Conservation (phyloP, 1,139 yeast genomes). For the Kluyveromyces sp. region DNA sequence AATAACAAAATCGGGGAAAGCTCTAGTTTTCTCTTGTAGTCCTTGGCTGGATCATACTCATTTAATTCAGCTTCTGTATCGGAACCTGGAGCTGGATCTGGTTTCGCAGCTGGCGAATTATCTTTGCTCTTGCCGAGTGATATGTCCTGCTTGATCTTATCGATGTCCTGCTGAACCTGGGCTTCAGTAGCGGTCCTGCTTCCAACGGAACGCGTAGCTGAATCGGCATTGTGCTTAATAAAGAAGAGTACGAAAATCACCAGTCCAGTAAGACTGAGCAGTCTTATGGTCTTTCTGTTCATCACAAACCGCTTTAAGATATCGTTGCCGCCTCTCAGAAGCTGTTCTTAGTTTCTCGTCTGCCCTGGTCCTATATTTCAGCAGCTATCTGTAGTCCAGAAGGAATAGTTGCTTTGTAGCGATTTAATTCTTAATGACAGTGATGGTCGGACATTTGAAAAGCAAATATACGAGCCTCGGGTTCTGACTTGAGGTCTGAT, state of each 20-base stretch:
- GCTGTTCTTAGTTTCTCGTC: too few relatives aligned
- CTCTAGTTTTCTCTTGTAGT: conserved; percentile 49
- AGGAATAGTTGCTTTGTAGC: too few relatives aligned
- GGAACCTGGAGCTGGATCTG: not conserved
- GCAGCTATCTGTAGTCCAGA: too few relatives aligned
- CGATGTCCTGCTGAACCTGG: conserved; percentile 15
- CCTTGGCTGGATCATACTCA: conserved; percentile 54
- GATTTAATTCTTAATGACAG: too few relatives aligned
- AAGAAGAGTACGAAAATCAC: conserved; percentile 23
- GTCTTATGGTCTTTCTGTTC: conserved; percentile 26
- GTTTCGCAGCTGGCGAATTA: too few relatives aligned
- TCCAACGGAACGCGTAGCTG: conserved; percentile 8
- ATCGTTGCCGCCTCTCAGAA: not conserved
- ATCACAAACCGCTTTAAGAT: conserved; percentile 6
- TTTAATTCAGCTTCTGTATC: conserved; percentile 8
- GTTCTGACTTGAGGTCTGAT: too few relatives aligned
- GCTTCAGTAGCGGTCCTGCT: conserved; percentile 6
- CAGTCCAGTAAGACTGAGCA: conserved; percentile 22
- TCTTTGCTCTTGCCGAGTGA: too few relatives aligned
- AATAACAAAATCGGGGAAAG: conserved; percentile 66
- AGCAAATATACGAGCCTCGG: too few relatives aligned
- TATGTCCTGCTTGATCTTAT: conserved; percentile 19
- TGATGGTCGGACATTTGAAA: too few relatives aligned
- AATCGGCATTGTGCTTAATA: conserved; percentile 22
- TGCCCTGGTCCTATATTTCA: too few relatives aligned